A percentile compares a stretch with the other conserved stretches of the same genome.
Conservation (phyloP, 345 rosid species). For the Raphanus sativus region DNA sequence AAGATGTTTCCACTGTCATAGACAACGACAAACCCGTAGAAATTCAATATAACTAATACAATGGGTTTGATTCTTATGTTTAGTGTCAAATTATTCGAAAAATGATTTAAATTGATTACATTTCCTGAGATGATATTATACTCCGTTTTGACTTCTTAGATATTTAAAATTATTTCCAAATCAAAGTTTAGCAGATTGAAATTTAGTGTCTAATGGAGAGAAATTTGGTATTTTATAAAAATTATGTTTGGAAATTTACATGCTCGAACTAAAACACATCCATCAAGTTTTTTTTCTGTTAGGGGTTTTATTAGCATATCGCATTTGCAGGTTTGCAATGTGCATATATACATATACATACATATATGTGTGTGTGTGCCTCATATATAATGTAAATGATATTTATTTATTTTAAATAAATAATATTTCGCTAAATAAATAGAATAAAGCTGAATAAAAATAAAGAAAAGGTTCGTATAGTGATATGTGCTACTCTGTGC, state of each 20-base stretch:
- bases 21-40: conserved; percentile 11
- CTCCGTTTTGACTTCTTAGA: neutral
- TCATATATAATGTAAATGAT: neutral
- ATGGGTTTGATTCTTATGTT: neutral
- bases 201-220: neutral
- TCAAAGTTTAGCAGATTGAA: neutral
- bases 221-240: neutral
- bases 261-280: neutral
- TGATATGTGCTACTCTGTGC: neutral
- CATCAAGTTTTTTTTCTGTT: neutral
- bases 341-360: neutral
- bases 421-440: neutral
- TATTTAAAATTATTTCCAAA: neutral
- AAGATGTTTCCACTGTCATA: conserved; percentile 26
- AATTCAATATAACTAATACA: neutral
- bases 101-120: neutral
- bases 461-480: neutral
- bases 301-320: neutral
- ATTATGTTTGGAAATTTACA: neutral
- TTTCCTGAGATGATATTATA: neutral
- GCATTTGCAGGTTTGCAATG: neutral
- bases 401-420: neutral
- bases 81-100: neutral
- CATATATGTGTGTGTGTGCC: neutral
- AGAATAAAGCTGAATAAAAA: neutral